Base-by-base conservation (phyloP, 192 early-diverging fungal species). In the Hyaloraphidium curvatum region DNA sequence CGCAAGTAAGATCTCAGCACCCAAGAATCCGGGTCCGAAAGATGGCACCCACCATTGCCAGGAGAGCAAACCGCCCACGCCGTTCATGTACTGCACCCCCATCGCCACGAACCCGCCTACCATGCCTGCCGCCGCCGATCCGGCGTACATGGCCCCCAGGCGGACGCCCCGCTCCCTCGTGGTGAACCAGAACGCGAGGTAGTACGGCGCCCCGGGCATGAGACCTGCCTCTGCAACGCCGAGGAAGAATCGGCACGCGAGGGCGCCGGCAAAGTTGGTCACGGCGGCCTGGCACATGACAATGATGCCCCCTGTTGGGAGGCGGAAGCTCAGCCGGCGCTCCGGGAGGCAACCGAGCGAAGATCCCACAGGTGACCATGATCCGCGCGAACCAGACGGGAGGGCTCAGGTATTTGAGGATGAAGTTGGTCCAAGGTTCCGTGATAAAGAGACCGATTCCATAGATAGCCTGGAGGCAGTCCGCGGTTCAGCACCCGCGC, bases 211-310 rank as follows among this genome's bases (percentile, higher is more conserved):
- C 5, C 77, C 77, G 28, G 77, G 77, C 54, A 73, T 64, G 21
- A 79, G 50, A 28, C 77, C 77, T 4, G 72, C 70, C 35, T 75
- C 73, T 29, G 68, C 62, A 16, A 68, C 39, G 41, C 77, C 77
- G 3, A 79, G 52, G 43, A 79, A 74, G 60, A 79, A 79, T 14
- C 77, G 68, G 35, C 64, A 51, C n/a, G 59, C 56, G 22, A 79
- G 41, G 19, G 76, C 55, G 19, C 68, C 70, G 23, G 56, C 53
- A 1, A 63, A 40, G 4, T 31, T 28, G 30, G 28, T 57, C 9
- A 65, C 63, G 28, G 69, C 68, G 17, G 72, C 70, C 70, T 76
- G 74, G 5, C 60, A 53, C 37, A 64, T 60, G 67, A 71, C 71
- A n/a, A n/a, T n/a, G n/a, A n/a, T n/a, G n/a, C n/a, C n/a, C n/a